Conservation (phyloP, 345 rosid genomes). For the Lepidium aucheri region DNA sequence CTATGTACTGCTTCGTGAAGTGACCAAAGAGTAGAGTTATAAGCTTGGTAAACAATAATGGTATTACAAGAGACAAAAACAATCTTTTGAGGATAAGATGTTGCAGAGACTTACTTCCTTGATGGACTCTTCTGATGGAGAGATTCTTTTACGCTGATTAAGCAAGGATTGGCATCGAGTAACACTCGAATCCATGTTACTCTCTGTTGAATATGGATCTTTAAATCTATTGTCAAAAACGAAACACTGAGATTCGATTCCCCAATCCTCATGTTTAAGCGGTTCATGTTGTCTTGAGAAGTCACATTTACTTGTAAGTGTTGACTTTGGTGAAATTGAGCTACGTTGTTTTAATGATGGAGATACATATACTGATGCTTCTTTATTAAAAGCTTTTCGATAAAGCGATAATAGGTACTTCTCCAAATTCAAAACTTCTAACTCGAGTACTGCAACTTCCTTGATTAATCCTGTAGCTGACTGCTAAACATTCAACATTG, state of each 20-base stretch:
- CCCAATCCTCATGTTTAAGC: constrained; percentile 8
- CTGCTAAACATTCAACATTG: neutral
- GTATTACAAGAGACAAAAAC: neutral
- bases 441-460: constrained; percentile 71
- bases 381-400: constrained; percentile 77
- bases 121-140: constrained; percentile 33
- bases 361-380: constrained; percentile 37
- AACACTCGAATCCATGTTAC: constrained; percentile 44
- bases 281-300: constrained; percentile 28
- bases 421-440: constrained; percentile 85
- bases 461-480: neutral
- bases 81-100: no score
- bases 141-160: constrained; percentile 27
- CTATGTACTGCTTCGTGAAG: constrained; percentile 43
- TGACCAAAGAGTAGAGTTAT: neutral
- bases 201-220: constrained; percentile 41
- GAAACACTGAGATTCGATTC: constrained; percentile 26
- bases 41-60: no score
- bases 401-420: constrained; percentile 79
- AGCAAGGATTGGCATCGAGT: constrained; percentile 74
- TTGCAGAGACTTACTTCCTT: constrained; percentile 46
- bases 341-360: constrained; percentile 18
- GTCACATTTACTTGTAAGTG: constrained; percentile 26
- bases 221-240: constrained; percentile 46
- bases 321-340: no score